phyloP scores from a whole-genome alignment of 306 rosid genomes.

The Quercus bicolor region DNA sequence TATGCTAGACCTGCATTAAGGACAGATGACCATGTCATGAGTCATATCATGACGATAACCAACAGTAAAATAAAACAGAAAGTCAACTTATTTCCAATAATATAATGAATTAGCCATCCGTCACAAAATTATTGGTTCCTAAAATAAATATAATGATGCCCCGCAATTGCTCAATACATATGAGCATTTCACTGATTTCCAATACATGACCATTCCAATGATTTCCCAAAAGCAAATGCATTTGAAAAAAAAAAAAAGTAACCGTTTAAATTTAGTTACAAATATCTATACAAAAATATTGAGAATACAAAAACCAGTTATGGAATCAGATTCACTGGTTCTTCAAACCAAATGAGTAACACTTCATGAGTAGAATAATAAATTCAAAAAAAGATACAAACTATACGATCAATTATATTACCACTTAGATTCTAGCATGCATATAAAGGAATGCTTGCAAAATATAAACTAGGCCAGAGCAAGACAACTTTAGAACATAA shows the following conservation, averaged over 20 bases:
- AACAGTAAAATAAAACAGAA: no score
- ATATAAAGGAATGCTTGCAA: background rate
- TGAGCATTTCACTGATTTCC: background rate
- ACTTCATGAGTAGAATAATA: background rate
- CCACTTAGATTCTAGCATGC: background rate
- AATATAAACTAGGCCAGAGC: background rate
- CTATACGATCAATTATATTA: background rate
- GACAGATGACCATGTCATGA: background rate
- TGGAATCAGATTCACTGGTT: background rate
- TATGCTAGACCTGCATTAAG: conserved; percentile 81
- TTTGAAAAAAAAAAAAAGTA: background rate
- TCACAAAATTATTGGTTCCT: no score
- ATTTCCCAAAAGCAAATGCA: background rate
- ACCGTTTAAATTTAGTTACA: background rate
- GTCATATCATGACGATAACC: background rate
- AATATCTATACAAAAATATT: background rate
- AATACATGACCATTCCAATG: background rate
- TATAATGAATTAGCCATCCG: no score
- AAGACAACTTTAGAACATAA: background rate
- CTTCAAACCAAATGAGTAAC: background rate
- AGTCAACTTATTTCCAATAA: background rate
- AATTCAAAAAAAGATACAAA: background rate
- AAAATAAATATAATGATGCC: background rate
- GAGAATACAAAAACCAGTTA: background rate
- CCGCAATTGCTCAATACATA: background rate